Evolutionary conservation across 176 grass and related monocot genomes (phyloP), one percentile per base, ranked within the genome.

Genomic region (Panicum miliaceum): DNA sequence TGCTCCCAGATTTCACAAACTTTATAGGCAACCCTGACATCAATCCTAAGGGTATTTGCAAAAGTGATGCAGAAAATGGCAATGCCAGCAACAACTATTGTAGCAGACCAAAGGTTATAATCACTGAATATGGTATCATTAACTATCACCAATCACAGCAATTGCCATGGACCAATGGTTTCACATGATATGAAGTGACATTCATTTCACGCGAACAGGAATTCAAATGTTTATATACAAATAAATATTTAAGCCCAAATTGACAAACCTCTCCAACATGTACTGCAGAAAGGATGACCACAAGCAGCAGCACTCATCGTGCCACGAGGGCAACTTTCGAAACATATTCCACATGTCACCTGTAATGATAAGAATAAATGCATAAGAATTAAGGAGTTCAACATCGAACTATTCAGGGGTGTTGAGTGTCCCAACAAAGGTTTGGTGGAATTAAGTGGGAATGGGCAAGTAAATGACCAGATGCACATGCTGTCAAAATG

Each of bases 291-390:
- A 72, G 93, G 93, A 96, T 99, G 97, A 38, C 93, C 90, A 87
- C 97, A 99, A 75, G 93, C 84, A 76, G 93, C 91, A 63, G 90
- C 78, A 84, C 83, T 92, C 85, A 99, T 92, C 35, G 73, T 87
- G 10, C 78, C 79, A 57, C 26, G 78, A 59, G 89, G 97, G 75
- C 91, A 99, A 87, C 48, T 89, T 83, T 99, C 97, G 22, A 99
- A 99, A 78, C 97, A 99, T 83, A 99, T 96, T 81, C 97, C 97
- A 80, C 97, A 99, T 41, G 91, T 89, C 82, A 99, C 84, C 97
- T 99, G 89, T 68, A 69, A 89, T 82, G 20, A 82, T 37, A 66
- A 43, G 37, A 77, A 89, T 15, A 83, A 71, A 36, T 35, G 71
- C 2, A 34, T 81, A 84, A 69, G 64, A 12, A 54, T 19, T 23